Evolutionary conservation across 495 filamentous ascomycete genomes (phyloP), one percentile per base, ranked within the genome.

Genomic region (Penicillium samsonianum): DNA sequence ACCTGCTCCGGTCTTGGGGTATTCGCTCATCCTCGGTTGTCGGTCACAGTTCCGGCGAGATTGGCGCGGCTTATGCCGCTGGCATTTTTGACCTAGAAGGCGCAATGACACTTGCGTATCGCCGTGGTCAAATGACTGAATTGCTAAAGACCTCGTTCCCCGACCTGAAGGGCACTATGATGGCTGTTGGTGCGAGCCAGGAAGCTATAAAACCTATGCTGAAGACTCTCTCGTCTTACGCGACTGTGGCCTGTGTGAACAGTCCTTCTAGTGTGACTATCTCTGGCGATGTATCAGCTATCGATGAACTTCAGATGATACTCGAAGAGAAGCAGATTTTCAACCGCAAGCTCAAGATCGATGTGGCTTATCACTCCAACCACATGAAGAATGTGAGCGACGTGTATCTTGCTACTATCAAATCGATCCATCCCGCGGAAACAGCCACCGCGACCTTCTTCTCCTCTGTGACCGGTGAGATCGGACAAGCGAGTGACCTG

Each of bases 261-360:
- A 82, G 78, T 56, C 84, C 84, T 12, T 76, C 70, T 0, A 86
- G 80, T 53, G 64, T 86, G 16, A 88, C 85, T 0, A 65, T 88
- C 17, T 88, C 84, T 5, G 75, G 75, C 55, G 73, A 78, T 25
- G 54, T 54, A 1, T 58, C 37, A 2, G 67, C 59, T 2, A 65
- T 78, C 22, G 61, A 71, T 44, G 60, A 68, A 20, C 50, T 78
- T 0, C 63, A 74, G 44, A 19, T n/a, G 12, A 20, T 72, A 9
- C 42, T 77, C 6, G 54, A 73, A 22, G 60, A 66, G 23, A 60
- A 67, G 19, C 59, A 63, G 3, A 33, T 75, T 0, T 80, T 80
- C 58, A 67, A 63, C 20, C 71, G 76, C 4, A 63, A 63, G 17
- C 62, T 82, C 14, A 68, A 72, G 30, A 75, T 81, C 26, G 71